A percentile compares a stretch with the other conserved stretches of the same genome.
Evolutionary conservation across 495 filamentous ascomycete genomes (phyloP).

Genomic region (Xanthoparmelia taractica): DNA sequence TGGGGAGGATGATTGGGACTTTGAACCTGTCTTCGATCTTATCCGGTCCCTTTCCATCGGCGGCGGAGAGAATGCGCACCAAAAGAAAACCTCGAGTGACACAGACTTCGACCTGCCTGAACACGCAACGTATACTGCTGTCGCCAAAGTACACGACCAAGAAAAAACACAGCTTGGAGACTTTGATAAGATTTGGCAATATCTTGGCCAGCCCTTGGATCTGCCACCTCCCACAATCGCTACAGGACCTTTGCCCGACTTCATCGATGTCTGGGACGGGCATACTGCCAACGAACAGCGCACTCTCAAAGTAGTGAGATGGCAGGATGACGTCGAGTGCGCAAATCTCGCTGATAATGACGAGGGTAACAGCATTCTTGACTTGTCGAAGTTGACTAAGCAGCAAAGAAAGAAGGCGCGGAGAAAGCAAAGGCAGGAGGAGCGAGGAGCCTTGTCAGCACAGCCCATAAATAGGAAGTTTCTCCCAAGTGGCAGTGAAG

Average conservation of each 20-base stretch:
- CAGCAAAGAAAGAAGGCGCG: slow-evolving; percentile 29
- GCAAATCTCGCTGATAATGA: slow-evolving; percentile 27
- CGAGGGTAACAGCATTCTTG: slow-evolving; percentile 16
- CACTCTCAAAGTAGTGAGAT: slow-evolving; percentile 31
- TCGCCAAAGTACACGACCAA: neutral
- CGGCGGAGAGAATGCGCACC: slow-evolving; percentile 11
- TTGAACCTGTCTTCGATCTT: slow-evolving; percentile 43
- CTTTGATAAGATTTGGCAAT: slow-evolving; percentile 37
- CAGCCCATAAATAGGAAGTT: neutral
- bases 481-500: slow-evolving; percentile 22
- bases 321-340: slow-evolving; percentile 31
- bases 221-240: slow-evolving; percentile 23
- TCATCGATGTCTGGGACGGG: slow-evolving; percentile 1
- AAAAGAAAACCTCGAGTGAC: slow-evolving; percentile 13
- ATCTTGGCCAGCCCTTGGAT: slow-evolving; percentile 30
- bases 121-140: slow-evolving; percentile 6
- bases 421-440: slow-evolving; percentile 24
- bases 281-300: slow-evolving; percentile 19
- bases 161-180: slow-evolving; percentile 32
- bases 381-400: slow-evolving; percentile 28
- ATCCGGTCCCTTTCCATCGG: slow-evolving; percentile 34
- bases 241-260: neutral
- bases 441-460: neutral
- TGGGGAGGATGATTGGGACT: slow-evolving; percentile 36
- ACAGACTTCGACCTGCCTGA: neutral